Conservation (phyloP, 805 yeast species). For the Clavispora asparagi region DNA sequence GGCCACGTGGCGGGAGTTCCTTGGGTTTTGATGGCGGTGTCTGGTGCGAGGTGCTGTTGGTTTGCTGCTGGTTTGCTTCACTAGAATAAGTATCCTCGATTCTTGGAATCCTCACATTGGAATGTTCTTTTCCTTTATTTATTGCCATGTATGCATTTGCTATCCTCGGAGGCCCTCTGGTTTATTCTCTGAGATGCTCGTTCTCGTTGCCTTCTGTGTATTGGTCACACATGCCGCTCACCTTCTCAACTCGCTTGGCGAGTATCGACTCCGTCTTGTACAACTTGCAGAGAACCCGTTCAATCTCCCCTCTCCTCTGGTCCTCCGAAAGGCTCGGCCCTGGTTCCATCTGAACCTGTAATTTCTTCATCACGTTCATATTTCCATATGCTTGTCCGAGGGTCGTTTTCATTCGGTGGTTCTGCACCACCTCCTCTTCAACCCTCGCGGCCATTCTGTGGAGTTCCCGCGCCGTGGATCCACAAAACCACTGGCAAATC, state of each 20-base stretch:
- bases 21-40: slow-evolving; percentile 25
- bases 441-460: neutral
- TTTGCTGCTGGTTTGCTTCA: neutral
- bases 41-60: neutral
- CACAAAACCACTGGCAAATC: neutral
- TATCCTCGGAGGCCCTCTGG: no score
- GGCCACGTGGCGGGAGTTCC: slow-evolving; percentile 41
- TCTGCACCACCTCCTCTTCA: neutral
- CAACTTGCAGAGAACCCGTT: neutral
- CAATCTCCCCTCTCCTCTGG: neutral
- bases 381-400: neutral
- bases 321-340: neutral
- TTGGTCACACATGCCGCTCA: neutral
- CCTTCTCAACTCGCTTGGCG: neutral
- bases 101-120: no score
- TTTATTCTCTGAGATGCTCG: no score
- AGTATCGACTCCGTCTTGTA: neutral
- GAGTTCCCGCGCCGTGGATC: neutral
- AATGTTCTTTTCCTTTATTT: no score
- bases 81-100: neutral
- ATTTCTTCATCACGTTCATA: neutral
- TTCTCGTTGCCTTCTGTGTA: neutral
- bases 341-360: neutral
- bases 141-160: no score
- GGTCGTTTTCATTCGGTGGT: neutral